Evolutionary conservation across 352 stramenopile genomes (phyloP), one percentile per base, ranked within the genome.

Genomic region (Plasmopara viticola): DNA sequence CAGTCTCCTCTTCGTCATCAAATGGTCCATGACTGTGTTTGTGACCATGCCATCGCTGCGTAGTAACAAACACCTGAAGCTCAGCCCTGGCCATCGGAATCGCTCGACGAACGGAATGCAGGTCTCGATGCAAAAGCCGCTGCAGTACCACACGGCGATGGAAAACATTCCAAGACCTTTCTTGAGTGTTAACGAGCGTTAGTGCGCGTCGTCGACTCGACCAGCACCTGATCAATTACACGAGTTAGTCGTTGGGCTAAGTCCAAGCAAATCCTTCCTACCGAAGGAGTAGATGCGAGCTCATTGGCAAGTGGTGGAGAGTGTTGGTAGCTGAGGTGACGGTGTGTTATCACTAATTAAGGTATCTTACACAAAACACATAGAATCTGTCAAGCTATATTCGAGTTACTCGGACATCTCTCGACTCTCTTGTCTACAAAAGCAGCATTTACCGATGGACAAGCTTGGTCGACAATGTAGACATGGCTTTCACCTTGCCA

Each of bases 401-500:
- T 25, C 20, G 20, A 25, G 3, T 25, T 25, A 25, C 20, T 25
- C 20, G 20, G 20, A 25, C 20, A 3, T 25, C 20, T n/a, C n/a
- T 25, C 20, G 20, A 25, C 20, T 25, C 20, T 25, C 20, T 25
- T 25, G 20, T 25, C 20, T 25, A 3, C 3, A 2, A 3, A 31
- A 5, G 17, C 44, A 17, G 31, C 29, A 40, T 31, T 51, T 51
- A 51, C 20, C 45, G 45, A 18, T 45, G 40, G 17, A 18, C 40
- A 8, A 45, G 40, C 40, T 45, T 93, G 49, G 81, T 94, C n/a
- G 83, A 91, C 35, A 94, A 72, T 51, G 83, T 85, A 20, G 83
- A 94, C 83, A 94, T 94, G 58, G 83, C 76, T 65, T 88, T 87
- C 48, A 75, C 70, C 77, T 98, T 99, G 44, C 97, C 97, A 71